phyloP scores from a whole-genome alignment of 441 rosid genomes.

The Gossypium aridum region DNA sequence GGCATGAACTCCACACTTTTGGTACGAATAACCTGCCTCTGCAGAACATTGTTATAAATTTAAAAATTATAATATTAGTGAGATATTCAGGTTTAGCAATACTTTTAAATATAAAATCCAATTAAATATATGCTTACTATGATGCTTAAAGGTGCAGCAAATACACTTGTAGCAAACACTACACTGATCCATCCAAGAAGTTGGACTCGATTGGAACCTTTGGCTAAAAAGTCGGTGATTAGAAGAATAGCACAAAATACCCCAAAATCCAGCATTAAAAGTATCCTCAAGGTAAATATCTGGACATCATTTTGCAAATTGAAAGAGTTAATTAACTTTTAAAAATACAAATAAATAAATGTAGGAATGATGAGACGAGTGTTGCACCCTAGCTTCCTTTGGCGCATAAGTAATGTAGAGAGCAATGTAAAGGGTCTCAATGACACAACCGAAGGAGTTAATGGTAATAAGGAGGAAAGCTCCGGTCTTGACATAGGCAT shows the following conservation, averaged over 20 bases:
- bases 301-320: constrained; percentile 18
- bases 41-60: constrained; percentile 6
- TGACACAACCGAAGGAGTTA: constrained; percentile 43
- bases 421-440: constrained; percentile 44
- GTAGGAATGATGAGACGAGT: too few species aligned
- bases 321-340: not conserved
- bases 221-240: constrained; percentile 30
- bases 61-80: not conserved
- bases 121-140: constrained; percentile 25
- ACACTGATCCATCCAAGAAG: constrained; percentile 47
- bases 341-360: not conserved
- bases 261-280: constrained; percentile 39
- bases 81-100: not conserved
- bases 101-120: not conserved
- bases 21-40: constrained; percentile 51
- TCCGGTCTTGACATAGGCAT: constrained; percentile 35
- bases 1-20: constrained; percentile 70
- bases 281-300: constrained; percentile 39
- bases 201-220: constrained; percentile 33
- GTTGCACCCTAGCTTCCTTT: constrained; percentile 41
- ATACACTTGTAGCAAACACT: constrained; percentile 39
- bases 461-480: constrained; percentile 52
- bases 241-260: constrained; percentile 37
- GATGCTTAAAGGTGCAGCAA: constrained; percentile 53
- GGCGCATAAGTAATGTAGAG: constrained; percentile 40